Evolutionary conservation across 148 eudicot species (phyloP).

Genomic region (Rhododendron ovatum): DNA sequence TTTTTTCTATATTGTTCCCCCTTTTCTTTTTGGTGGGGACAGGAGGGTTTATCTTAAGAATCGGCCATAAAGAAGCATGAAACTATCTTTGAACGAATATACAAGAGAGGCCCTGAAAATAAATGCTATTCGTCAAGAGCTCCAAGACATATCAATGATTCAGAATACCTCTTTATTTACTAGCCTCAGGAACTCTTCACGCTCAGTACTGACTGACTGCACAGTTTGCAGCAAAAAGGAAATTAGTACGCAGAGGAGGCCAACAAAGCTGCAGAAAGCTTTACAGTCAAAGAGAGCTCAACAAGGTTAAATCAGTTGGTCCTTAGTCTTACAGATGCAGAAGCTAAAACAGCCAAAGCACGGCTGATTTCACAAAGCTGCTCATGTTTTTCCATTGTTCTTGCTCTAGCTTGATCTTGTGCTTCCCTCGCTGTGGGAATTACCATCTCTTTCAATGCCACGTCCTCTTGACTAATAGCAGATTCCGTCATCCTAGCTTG

Average conservation of each 20-base stretch:
- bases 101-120: background rate
- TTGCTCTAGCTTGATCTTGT: slow-evolving; percentile 59
- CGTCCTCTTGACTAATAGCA: slow-evolving; percentile 36
- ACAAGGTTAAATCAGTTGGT: background rate
- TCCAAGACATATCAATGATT: background rate
- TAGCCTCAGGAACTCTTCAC: slow-evolving; percentile 86
- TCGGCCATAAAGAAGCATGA: background rate
- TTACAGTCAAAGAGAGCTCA: background rate
- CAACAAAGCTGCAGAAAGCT: background rate
- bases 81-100: background rate
- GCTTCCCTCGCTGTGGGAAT: slow-evolving; percentile 61
- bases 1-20: background rate
- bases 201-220: slow-evolving; percentile 91
- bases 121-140: background rate
- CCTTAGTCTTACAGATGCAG: slow-evolving; percentile 67
- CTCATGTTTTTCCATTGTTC: slow-evolving; percentile 59
- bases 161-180: slow-evolving; percentile 77
- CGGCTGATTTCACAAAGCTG: slow-evolving; percentile 83
- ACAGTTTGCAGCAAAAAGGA: slow-evolving; percentile 16
- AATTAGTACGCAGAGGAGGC: background rate
- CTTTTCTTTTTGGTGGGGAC: background rate
- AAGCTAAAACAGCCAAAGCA: slow-evolving; percentile 92
- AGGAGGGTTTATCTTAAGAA: background rate
- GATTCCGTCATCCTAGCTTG: slow-evolving; percentile 47
- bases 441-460: slow-evolving; percentile 67